Conservation (phyloP, 352 stramenopile species). For the Thraustochytrium striatum region DNA sequence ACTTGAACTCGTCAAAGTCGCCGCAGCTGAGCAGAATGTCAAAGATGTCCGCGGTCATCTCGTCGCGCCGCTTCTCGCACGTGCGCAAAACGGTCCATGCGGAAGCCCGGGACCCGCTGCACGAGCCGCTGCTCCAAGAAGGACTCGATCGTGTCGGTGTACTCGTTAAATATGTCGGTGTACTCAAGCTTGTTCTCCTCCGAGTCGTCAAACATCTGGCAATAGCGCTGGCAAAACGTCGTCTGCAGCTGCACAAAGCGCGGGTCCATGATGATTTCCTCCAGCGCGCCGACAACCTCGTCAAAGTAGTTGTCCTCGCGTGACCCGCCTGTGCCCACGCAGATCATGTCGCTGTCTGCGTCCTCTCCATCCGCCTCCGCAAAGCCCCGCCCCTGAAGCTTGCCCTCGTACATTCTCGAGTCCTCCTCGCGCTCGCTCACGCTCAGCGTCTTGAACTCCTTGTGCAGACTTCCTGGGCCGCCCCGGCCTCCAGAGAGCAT, state of each 20-base stretch:
- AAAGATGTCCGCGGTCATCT: constrained; percentile 54
- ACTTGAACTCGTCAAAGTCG: constrained; percentile 57
- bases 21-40: constrained; percentile 52
- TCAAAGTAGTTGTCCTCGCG: constrained; percentile 52
- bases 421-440: constrained; percentile 37
- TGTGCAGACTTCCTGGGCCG: neutral
- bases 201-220: constrained; percentile 42
- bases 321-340: neutral
- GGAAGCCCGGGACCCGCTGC: constrained; percentile 48
- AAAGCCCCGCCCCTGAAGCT: neutral
- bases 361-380: too few species aligned
- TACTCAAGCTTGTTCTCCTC: constrained; percentile 57
- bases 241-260: constrained; percentile 51
- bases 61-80: constrained; percentile 49
- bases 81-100: constrained; percentile 52
- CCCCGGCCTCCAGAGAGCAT: too few species aligned
- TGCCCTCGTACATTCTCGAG: neutral
- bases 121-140: constrained; percentile 49
- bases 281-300: constrained; percentile 51
- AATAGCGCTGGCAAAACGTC: constrained; percentile 52
- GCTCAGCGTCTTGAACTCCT: constrained; percentile 23
- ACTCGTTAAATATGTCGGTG: constrained; percentile 53
- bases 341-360: constrained; percentile 33
- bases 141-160: constrained; percentile 54
- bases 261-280: constrained; percentile 54